Evolutionary conservation across 768 basidiomycete genomes (phyloP).

Genomic region (Heimioporus sp.): DNA sequence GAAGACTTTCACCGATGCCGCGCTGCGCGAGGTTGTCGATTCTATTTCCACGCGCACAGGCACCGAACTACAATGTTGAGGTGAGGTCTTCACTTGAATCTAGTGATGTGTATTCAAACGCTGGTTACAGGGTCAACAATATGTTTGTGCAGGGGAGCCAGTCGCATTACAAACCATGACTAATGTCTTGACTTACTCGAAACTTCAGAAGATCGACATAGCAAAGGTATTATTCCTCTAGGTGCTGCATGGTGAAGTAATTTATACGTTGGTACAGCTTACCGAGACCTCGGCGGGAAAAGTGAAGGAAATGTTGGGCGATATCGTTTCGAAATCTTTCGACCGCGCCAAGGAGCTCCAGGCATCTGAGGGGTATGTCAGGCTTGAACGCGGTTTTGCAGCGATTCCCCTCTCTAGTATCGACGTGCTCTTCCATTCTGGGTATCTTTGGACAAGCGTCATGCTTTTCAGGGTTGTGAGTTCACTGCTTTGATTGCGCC

Average conservation of each 20-base stretch:
- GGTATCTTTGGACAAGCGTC: constrained; percentile 98
- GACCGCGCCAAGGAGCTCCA: constrained; percentile 76
- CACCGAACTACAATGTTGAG: constrained; percentile 90
- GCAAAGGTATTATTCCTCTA: constrained; percentile 53
- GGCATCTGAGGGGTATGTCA: constrained; percentile 82
- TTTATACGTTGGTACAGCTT: constrained; percentile 49
- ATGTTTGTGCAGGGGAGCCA: constrained; percentile 97
- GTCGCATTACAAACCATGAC: constrained; percentile 91
- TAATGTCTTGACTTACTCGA: constrained; percentile 94
- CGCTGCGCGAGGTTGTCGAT: constrained; percentile 94
- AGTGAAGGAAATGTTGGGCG: constrained; percentile 92
- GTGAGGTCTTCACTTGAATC: constrained; percentile 37
- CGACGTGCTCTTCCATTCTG: constrained; percentile 99
- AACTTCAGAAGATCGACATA: constrained; percentile 94
- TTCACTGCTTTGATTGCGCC: constrained; percentile 13
- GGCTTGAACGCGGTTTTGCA: constrained; percentile 94
- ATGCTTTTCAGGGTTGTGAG: constrained; percentile 94
- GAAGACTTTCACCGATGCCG: constrained; percentile 90
- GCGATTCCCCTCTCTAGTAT: constrained; percentile 95
- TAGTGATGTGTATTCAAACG: background rate
- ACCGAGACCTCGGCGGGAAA: constrained; percentile 86
- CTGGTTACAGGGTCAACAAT: constrained; percentile 87
- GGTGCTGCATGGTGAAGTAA: background rate
- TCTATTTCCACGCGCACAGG: constrained; percentile 74
- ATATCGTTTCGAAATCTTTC: constrained; percentile 84